Conservation (phyloP, 176 grass and related monocot species). For the Carex pumila region DNA sequence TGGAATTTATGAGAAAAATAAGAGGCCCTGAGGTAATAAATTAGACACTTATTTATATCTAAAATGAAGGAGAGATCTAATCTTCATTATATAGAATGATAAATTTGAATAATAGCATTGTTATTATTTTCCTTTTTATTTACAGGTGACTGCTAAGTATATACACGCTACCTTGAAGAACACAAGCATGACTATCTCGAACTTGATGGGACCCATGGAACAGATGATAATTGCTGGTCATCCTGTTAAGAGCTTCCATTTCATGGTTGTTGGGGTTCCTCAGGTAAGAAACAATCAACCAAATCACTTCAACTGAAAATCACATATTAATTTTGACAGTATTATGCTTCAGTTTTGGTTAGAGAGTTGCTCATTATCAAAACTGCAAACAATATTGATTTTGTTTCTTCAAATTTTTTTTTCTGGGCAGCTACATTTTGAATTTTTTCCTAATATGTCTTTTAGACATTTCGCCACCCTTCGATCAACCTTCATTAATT, state of each 20-base stretch:
- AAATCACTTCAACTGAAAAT: neutral
- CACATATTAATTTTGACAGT: neutral
- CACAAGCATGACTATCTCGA: conserved; percentile 35
- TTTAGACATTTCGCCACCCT: neutral
- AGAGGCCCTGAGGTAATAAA: conserved; percentile 32
- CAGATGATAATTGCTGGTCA: conserved; percentile 31
- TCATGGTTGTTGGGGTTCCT: conserved; percentile 28
- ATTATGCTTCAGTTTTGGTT: neutral
- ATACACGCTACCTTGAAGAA: conserved; percentile 28
- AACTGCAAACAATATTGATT: neutral
- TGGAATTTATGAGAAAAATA: conserved; percentile 28
- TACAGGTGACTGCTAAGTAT: conserved; percentile 25
- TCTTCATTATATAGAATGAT: neutral
- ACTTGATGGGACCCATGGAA: conserved; percentile 30
- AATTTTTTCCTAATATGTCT: neutral
- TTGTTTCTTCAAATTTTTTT: neutral
- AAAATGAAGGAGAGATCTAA: neutral
- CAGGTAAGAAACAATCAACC: conserved; percentile 13
- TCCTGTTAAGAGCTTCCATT: conserved; percentile 30
- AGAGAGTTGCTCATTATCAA: neutral
- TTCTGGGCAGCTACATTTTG: neutral
- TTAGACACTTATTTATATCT: neutral
- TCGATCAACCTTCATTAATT: neutral
- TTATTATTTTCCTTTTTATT: neutral
- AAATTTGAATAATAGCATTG: neutral